Conservation (phyloP, 176 grass and related monocot species). For the Carex pumila region DNA sequence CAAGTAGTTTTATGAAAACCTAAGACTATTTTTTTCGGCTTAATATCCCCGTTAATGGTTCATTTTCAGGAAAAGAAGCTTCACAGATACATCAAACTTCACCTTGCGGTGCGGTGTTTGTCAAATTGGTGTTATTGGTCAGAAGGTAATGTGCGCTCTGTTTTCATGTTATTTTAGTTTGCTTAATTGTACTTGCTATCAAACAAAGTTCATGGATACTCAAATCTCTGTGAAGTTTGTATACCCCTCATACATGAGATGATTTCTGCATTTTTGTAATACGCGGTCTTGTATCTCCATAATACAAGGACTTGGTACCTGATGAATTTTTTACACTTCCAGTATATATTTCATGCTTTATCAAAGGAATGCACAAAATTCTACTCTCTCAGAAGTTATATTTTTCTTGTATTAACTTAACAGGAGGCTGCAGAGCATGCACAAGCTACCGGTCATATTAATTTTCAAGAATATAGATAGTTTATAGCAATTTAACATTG, state of each 20-base stretch:
- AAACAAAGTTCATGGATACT: background rate
- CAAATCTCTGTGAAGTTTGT: background rate
- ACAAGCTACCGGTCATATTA: slow-evolving; percentile 78
- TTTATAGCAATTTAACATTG: background rate
- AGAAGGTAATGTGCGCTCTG: slow-evolving; percentile 37
- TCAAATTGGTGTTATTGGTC: slow-evolving; percentile 81
- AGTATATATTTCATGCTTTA: background rate
- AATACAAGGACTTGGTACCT: background rate
- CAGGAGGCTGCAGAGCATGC: slow-evolving; percentile 91
- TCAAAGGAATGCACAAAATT: background rate
- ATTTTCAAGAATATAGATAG: slow-evolving; percentile 92
- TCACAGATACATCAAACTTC: slow-evolving; percentile 79
- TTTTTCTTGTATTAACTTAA: slow-evolving; percentile 13
- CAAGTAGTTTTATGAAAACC: background rate
- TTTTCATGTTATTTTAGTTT: background rate
- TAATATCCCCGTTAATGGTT: background rate
- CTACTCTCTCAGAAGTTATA: background rate
- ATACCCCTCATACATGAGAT: background rate
- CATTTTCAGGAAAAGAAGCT: slow-evolving; percentile 67
- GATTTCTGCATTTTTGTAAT: background rate
- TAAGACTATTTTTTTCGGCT: background rate
- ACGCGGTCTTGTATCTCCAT: background rate
- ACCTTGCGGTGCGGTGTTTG: slow-evolving; percentile 85
- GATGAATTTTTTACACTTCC: background rate
- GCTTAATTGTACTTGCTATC: background rate